Percentiles rank a stretch among this genome's conserved stretches.
Evolutionary conservation across 2,329 filamentous ascomycete species (phyloP).

Genomic region (Diaporthe australafricana): DNA sequence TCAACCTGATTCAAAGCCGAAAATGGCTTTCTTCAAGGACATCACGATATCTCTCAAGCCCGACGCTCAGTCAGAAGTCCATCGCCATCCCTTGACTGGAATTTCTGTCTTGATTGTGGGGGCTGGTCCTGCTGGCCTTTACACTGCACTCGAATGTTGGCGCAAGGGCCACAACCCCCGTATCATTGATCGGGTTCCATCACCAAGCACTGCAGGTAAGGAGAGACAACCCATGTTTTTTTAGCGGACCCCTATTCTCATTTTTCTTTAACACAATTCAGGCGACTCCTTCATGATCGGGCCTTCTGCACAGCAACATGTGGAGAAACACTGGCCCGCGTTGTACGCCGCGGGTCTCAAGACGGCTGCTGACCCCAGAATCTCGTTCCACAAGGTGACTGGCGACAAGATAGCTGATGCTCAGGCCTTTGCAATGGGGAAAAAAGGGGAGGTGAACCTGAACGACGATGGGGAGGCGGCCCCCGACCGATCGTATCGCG

Average conservation of each 20-base stretch:
- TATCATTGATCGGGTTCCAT: constrained; percentile 26
- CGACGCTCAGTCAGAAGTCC: not conserved
- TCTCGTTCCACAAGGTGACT: constrained; percentile 41
- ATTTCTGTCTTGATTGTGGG: constrained; percentile 34
- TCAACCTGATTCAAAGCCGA: not conserved
- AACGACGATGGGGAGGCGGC: constrained; percentile 22
- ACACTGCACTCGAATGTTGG: constrained; percentile 37
- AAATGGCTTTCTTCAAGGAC: constrained; percentile 27
- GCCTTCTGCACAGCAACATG: constrained; percentile 36
- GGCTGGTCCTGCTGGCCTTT: constrained; percentile 34
- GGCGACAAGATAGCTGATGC: constrained; percentile 40
- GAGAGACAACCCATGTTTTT: not conserved
- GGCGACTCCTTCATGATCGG: constrained; percentile 42
- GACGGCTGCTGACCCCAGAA: constrained; percentile 35
- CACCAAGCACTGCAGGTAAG: constrained; percentile 27
- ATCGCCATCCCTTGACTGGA: constrained; percentile 27
- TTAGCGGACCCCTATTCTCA: accelerated
- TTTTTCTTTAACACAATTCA: not conserved
- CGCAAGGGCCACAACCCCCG: constrained; percentile 36
- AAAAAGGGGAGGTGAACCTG: not conserved
- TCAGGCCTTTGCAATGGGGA: constrained; percentile 35
- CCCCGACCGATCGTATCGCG: not conserved
- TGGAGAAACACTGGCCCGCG: constrained; percentile 38
- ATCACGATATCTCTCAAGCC: not conserved
- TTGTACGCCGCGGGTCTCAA: constrained; percentile 16